These are phyloP conservation scores for Coemansia sp. DNA, from an alignment of 192 early-diverging fungal genomes.

Conservation along the genomic window DNA sequence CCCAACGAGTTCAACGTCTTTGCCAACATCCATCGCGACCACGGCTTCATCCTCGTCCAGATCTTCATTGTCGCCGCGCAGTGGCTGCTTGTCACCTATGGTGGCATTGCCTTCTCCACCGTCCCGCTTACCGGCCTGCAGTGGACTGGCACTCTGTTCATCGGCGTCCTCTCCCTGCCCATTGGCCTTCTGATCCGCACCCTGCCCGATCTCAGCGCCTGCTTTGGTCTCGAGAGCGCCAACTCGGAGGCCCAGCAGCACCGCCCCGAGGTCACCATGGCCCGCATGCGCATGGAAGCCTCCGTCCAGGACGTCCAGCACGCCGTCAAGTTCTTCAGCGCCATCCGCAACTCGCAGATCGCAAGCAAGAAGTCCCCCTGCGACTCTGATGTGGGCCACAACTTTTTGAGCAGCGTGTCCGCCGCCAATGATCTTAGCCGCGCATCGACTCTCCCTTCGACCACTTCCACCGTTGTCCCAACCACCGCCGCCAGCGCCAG, in stretches of 20 bases:
- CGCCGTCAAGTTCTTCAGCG: conserved; percentile 55
- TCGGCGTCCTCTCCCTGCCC: conserved; percentile 80
- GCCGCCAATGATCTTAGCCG: conserved; percentile 5
- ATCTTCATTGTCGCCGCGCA: conserved; percentile 71
- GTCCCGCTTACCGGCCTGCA: conserved; percentile 61
- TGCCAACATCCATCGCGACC: conserved; percentile 77
- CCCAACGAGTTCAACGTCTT: conserved; percentile 77
- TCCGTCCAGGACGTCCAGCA: conserved; percentile 46
- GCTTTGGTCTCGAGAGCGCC: conserved; percentile 55
- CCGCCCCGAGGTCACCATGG: conserved; percentile 45
- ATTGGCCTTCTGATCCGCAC: conserved; percentile 79
- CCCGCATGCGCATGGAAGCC: conserved; percentile 52
- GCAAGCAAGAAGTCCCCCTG: conserved; percentile 2
- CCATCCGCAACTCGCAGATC: conserved; percentile 54
- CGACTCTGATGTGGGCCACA: conserved; percentile 4
- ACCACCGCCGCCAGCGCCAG: conserved; percentile 43
- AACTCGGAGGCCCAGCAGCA: conserved; percentile 54
- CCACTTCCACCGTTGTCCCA: conserved; percentile 22
- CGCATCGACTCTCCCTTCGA: conserved; percentile 28
- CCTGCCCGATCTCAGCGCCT: conserved; percentile 68
- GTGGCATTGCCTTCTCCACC: conserved; percentile 87
- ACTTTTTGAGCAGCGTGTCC: conserved; percentile 36
- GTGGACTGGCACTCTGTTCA: conserved; percentile 78
- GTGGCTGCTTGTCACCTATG: conserved; percentile 83
- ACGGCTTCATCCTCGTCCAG: conserved; percentile 78